These are phyloP conservation scores for Trichomonascaceae sp. DNA, from an alignment of 1,139 yeast species.

Conservation along the genomic window DNA sequence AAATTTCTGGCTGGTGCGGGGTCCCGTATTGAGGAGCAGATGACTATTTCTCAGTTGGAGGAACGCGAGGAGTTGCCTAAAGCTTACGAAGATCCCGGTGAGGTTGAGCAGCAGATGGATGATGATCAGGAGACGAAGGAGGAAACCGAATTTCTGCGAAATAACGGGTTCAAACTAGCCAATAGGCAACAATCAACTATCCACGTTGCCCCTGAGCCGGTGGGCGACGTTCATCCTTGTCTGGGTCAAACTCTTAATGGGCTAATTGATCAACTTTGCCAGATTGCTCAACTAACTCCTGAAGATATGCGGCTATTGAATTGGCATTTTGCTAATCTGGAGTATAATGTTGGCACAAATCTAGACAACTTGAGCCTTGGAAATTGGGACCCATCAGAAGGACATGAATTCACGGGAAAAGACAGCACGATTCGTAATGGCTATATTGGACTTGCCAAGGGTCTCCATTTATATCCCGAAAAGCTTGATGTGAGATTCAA, in stretches of 20 bases:
- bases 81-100: conserved; percentile 30
- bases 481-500: conserved; percentile 38
- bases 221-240: conserved; percentile 32
- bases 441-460: conserved; percentile 34
- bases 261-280: conserved; percentile 29
- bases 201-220: conserved; percentile 35
- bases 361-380: conserved; percentile 34
- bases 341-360: conserved; percentile 35
- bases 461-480: conserved; percentile 36
- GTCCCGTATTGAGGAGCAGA: conserved; percentile 18
- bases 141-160: conserved; percentile 29
- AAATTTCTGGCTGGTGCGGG: conserved; percentile 22
- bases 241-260: conserved; percentile 36
- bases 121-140: conserved; percentile 23
- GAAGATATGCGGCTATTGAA: conserved; percentile 34
- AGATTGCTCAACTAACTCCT: conserved; percentile 30
- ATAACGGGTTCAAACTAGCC: conserved; percentile 28
- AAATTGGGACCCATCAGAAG: conserved; percentile 41
- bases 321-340: conserved; percentile 41
- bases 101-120: conserved; percentile 19
- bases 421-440: conserved; percentile 37
- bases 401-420: conserved; percentile 37
- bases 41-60: conserved; percentile 32
- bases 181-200: conserved; percentile 18
- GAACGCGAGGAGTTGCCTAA: conserved; percentile 28